phyloP scores from a whole-genome alignment of 768 basidiomycete species.

The Trametes sanguinea region DNA sequence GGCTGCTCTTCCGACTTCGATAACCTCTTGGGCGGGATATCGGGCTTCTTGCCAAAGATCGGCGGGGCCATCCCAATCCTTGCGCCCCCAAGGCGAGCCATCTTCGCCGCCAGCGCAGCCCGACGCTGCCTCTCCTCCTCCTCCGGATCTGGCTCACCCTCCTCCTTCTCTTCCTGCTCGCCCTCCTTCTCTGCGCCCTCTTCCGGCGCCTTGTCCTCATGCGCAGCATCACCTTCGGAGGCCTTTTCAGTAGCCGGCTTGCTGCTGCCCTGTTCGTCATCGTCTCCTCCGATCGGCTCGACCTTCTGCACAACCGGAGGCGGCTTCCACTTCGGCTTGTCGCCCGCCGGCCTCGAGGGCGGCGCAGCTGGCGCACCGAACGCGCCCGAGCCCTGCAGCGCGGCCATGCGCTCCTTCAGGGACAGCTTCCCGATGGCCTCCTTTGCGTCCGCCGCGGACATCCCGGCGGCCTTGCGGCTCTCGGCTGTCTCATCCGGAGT shows the following conservation, averaged over 20 bases:
- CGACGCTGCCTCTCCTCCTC: conserved; percentile 78
- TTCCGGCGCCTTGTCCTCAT: conserved; percentile 19
- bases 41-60: conserved; percentile 61
- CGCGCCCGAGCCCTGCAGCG: conserved; percentile 79
- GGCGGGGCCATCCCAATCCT: conserved; percentile 80
- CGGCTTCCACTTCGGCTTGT: conserved; percentile 87
- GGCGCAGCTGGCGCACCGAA: conserved; percentile 61
- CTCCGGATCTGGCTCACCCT: conserved; percentile 50
- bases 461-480: conserved; percentile 41
- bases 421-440: conserved; percentile 82
- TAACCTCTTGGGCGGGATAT: conserved; percentile 35
- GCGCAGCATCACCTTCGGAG: conserved; percentile 15
- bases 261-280: conserved; percentile 31
- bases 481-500: conserved; percentile 25
- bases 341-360: conserved; percentile 59
- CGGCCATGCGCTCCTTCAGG: conserved; percentile 94
- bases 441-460: conserved; percentile 87
- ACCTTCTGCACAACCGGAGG: conserved; percentile 48
- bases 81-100: conserved; percentile 90
- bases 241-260: conserved; percentile 19
- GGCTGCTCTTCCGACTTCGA: conserved; percentile 30
- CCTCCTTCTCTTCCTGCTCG: conserved; percentile 31
- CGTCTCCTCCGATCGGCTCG: conserved; percentile 46
- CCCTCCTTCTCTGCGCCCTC: conserved; percentile 11
- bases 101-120: conserved; percentile 86